These are phyloP conservation scores for Nidularia pulvinata DNA, from an alignment of 768 basidiomycete genomes.

Conservation along the genomic window DNA sequence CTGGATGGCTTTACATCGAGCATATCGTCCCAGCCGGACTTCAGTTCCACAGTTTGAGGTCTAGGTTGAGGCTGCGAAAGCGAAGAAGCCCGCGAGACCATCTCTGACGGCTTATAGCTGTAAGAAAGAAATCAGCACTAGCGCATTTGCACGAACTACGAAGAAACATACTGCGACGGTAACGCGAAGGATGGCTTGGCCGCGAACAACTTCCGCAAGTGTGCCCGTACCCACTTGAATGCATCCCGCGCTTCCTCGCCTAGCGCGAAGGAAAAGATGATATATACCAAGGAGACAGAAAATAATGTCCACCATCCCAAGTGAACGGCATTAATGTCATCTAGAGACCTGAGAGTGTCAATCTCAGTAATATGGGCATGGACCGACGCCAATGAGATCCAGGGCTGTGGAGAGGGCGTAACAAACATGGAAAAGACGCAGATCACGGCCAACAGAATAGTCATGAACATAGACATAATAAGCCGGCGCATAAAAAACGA, in stretches of 20 bases:
- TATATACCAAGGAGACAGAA: conserved; percentile 32
- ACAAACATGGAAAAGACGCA: conserved; percentile 35
- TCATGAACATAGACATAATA: conserved; percentile 40
- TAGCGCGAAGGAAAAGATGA: conserved; percentile 28
- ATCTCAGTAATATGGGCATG: conserved; percentile 41
- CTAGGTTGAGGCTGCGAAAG: conserved; percentile 12
- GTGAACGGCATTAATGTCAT: conserved; percentile 20
- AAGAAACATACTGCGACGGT: conserved; percentile 1
- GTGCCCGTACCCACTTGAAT: conserved; percentile 26
- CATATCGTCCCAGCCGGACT: conserved; percentile 53
- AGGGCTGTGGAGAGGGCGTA: conserved; percentile 25
- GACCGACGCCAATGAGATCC: conserved; percentile 44
- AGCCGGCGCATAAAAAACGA: conserved; percentile 41
- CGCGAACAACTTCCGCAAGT: conserved; percentile 1
- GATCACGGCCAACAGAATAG: conserved; percentile 37
- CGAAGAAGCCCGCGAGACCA: too few relatives aligned
- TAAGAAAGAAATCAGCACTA: not conserved
- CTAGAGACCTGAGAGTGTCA: conserved; percentile 18
- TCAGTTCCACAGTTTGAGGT: conserved; percentile 31
- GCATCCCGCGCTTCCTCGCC: conserved; percentile 37
- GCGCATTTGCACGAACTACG: not conserved
- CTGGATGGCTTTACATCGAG: conserved; percentile 29
- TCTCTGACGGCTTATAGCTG: too few relatives aligned
- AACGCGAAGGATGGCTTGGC: too few relatives aligned
- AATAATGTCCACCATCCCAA: conserved; percentile 40